Percentiles rank a stretch among this genome's conserved stretches.
phyloP scores from a whole-genome alignment of 768 basidiomycete genomes.

The Hemileccinum rubropunctum region DNA sequence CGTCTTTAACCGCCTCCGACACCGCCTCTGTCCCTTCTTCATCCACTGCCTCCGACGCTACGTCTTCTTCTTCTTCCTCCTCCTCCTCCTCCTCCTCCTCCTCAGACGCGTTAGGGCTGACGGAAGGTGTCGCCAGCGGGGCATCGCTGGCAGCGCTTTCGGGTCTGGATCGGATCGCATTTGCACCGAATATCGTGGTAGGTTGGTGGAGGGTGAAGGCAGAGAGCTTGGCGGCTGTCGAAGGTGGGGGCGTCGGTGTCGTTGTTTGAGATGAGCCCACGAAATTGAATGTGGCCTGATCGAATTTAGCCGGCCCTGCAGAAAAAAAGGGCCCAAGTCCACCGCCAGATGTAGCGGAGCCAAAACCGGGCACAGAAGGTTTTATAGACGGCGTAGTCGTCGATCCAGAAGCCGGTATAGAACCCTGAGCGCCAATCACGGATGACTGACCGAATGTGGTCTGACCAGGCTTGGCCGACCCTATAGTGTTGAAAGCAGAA shows the following conservation, averaged over 20 bases:
- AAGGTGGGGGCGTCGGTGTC: neutral
- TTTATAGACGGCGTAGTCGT: slow-evolving; percentile 4
- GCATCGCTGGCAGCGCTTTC: slow-evolving; percentile 6
- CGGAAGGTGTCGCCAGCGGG: slow-evolving; percentile 10
- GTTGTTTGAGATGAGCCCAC: slow-evolving; percentile 9
- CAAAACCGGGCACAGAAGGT: slow-evolving; percentile 19
- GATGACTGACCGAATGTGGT: slow-evolving; percentile 30
- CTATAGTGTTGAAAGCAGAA: no score
- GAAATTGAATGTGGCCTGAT: slow-evolving; percentile 15
- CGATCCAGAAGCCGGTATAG: slow-evolving; percentile 15
- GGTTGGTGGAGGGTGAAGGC: slow-evolving; percentile 24
- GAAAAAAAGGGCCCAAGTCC: slow-evolving; percentile 36
- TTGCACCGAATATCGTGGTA: no score
- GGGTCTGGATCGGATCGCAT: no score
- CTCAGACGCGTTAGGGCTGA: slow-evolving; percentile 20
- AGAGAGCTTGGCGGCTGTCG: slow-evolving; percentile 16
- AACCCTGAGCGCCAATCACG: slow-evolving; percentile 21
- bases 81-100: slow-evolving; percentile 28
- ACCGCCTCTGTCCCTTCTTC: slow-evolving; percentile 28
- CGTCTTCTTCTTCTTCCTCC: slow-evolving; percentile 24
- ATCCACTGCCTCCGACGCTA: slow-evolving; percentile 15
- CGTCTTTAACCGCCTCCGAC: slow-evolving; percentile 19
- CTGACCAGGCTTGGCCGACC: no score
- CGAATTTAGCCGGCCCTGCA: slow-evolving; percentile 29
- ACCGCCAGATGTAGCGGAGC: slow-evolving; percentile 14